A percentile compares a stretch with the other conserved stretches of the same genome.
These are phyloP conservation scores for Rhinocladiella mackenziei DNA, from an alignment of 2,329 filamentous ascomycete species.

Conservation along the genomic window DNA sequence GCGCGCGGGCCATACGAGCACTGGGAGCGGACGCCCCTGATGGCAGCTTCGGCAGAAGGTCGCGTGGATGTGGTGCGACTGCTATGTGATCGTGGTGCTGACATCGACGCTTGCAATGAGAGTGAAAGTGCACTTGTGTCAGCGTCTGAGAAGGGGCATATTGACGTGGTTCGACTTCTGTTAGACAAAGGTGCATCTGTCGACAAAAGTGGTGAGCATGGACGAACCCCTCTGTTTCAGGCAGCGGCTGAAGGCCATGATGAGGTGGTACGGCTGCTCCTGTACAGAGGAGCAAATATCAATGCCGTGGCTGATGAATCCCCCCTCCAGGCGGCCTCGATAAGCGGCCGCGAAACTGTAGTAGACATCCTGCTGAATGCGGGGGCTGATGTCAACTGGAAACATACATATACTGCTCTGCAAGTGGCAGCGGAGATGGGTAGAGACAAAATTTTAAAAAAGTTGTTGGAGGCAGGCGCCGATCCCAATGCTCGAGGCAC, in stretches of 20 bases:
- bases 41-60: not conserved
- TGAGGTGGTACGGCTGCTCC: not conserved
- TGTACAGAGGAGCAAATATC: not conserved
- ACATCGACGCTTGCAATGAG: not conserved
- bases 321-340: not conserved
- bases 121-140: not conserved
- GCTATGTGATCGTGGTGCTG: not conserved
- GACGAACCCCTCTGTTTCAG: not conserved
- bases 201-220: not conserved
- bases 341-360: not conserved
- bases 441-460: not conserved
- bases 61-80: not conserved
- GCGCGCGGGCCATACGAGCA: not conserved
- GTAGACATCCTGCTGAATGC: not conserved
- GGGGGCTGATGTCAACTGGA: not conserved
- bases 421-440: not conserved
- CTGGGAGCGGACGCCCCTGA: not conserved
- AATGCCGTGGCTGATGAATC: not conserved
- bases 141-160: not conserved
- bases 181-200: not conserved
- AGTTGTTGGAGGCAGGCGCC: not conserved
- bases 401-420: not conserved
- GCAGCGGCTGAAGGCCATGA: not conserved
- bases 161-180: not conserved
- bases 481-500: not conserved